Evolutionary conservation across 23 red algal species (phyloP).

Genomic region (Porphyridium purpureum): DNA sequence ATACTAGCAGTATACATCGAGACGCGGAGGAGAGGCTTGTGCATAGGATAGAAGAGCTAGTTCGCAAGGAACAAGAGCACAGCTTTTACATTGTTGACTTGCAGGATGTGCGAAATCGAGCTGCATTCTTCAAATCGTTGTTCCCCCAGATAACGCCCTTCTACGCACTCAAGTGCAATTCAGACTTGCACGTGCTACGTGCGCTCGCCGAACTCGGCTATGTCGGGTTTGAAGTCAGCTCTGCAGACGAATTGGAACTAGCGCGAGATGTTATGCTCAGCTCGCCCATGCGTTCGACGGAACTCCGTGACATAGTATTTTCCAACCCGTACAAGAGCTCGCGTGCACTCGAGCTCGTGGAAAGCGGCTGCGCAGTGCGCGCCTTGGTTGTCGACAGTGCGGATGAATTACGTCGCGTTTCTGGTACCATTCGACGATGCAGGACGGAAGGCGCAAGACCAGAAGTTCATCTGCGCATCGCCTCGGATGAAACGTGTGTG

Average conservation of each 20-base stretch:
- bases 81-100: conserved; percentile 67
- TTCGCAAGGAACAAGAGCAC: too few relatives aligned
- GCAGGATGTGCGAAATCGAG: conserved; percentile 18
- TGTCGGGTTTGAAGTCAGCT: conserved; percentile 71
- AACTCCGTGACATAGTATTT: conserved; percentile 33
- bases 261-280: conserved; percentile 11
- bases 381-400: conserved; percentile 68
- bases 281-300: background rate
- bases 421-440: too few relatives aligned
- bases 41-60: too few relatives aligned
- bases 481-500: conserved; percentile 42
- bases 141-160: conserved; percentile 43
- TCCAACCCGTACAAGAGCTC: conserved; percentile 68
- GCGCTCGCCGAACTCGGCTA: conserved; percentile 44
- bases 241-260: conserved; percentile 49
- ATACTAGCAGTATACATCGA: too few relatives aligned
- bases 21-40: too few relatives aligned
- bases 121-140: conserved; percentile 24
- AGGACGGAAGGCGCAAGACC: too few relatives aligned
- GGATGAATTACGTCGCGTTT: conserved; percentile 72
- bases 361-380: conserved; percentile 19
- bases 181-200: conserved; percentile 31
- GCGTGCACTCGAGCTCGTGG: conserved; percentile 21
- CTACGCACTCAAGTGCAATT: conserved; percentile 90
- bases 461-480: conserved; percentile 66